Evolutionary conservation across 208 protist species (phyloP).

Genomic region (Leishmania guyanensis): DNA sequence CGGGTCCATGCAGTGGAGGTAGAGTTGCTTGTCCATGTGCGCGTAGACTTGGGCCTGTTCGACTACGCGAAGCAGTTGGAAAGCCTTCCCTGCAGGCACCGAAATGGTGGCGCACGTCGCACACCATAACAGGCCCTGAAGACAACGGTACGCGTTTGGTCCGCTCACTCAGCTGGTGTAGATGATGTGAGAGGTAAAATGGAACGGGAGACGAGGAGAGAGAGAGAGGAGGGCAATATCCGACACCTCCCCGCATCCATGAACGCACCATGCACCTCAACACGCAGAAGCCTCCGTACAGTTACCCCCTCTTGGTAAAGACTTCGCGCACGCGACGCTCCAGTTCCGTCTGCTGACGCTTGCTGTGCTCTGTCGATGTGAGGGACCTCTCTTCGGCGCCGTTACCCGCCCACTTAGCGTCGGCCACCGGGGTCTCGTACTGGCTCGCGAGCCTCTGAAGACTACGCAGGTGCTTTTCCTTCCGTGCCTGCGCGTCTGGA

Average conservation of each 20-base stretch:
- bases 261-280: not conserved
- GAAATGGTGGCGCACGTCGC: not conserved
- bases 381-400: not conserved
- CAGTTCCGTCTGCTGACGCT: slow-evolving; percentile 26
- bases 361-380: slow-evolving; percentile 27
- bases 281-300: too few species aligned
- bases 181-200: not conserved
- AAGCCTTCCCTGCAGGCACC: not conserved
- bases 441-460: slow-evolving; percentile 13
- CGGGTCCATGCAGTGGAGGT: too few species aligned
- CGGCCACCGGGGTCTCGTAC: slow-evolving; percentile 9
- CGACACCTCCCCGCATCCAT: not conserved
- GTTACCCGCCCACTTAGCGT: not conserved
- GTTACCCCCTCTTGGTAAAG: slow-evolving; percentile 13
- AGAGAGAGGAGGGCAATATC: not conserved
- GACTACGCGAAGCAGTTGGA: not conserved
- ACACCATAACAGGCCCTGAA: not conserved
- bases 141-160: not conserved
- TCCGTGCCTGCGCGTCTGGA: slow-evolving; percentile 19
- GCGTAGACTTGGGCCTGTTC: not conserved
- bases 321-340: slow-evolving; percentile 41
- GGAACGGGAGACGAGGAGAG: not conserved
- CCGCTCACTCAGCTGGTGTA: not conserved
- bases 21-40: not conserved
- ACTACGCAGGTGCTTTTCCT: slow-evolving; percentile 8